A percentile compares a stretch with the other conserved stretches of the same genome.
Conservation (phyloP, 2,329 filamentous ascomycete species). For the Meredithiella fracta region DNA sequence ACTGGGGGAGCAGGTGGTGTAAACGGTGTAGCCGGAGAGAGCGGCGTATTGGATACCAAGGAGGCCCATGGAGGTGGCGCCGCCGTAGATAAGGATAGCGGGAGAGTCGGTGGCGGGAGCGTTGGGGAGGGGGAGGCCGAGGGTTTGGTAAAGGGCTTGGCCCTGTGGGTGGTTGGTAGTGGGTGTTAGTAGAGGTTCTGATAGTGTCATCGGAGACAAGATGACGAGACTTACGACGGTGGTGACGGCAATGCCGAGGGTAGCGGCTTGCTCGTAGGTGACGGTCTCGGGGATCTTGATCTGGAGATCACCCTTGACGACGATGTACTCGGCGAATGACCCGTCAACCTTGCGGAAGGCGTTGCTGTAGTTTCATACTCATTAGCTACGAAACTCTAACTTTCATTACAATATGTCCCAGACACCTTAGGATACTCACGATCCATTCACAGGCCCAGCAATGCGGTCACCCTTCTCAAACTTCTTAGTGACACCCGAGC, state of each 20-base stretch:
- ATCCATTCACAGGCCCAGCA: constrained; percentile 25
- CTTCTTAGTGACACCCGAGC: constrained; percentile 25
- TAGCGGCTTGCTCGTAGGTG: constrained; percentile 31
- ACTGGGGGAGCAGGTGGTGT: constrained; percentile 23
- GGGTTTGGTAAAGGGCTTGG: constrained; percentile 32
- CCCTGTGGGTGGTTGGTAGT: constrained; percentile 22
- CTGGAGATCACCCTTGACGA: constrained; percentile 25
- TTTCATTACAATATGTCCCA: background rate
- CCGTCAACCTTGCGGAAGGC: constrained; percentile 22
- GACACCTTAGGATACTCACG: constrained; percentile 16
- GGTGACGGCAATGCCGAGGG: constrained; percentile 26
- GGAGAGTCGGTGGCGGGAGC: constrained; percentile 17
- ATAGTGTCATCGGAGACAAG: background rate
- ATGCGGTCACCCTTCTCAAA: constrained; percentile 33
- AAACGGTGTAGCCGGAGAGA: constrained; percentile 23
- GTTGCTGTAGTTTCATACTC: constrained; percentile 15
- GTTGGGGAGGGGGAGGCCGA: constrained; percentile 30
- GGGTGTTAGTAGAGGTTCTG: background rate
- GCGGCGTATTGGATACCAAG: constrained; percentile 27
- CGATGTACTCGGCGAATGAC: constrained; percentile 25
- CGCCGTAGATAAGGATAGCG: constrained; percentile 26
- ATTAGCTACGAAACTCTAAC: background rate
- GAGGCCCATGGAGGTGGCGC: constrained; percentile 38
- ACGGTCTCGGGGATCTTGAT: constrained; percentile 29
- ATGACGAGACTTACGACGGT: constrained; percentile 22